These are phyloP conservation scores for Monosporascus sp. DNA, from an alignment of 2,329 filamentous ascomycete genomes.

Conservation along the genomic window DNA sequence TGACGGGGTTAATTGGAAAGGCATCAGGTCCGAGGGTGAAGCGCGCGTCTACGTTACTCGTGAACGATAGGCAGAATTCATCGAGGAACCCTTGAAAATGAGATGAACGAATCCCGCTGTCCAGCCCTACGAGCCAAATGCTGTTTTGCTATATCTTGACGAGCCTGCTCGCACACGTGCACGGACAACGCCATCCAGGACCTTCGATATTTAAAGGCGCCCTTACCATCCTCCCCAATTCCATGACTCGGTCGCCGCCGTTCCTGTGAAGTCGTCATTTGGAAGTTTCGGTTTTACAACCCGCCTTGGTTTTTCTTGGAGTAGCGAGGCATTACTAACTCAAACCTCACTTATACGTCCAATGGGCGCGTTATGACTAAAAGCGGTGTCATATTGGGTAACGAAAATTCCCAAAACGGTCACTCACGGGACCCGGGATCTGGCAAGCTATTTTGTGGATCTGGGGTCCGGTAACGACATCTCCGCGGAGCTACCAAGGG, in stretches of 20 bases:
- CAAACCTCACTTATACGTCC: constrained; percentile 9
- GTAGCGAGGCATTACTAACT: background rate
- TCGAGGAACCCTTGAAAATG: no score
- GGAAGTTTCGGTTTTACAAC: no score
- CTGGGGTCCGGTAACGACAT: constrained; percentile 6
- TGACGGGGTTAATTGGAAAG: constrained; percentile 3
- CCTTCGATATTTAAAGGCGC: no score
- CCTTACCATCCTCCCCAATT: no score
- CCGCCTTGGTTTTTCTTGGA: background rate
- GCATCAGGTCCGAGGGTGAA: background rate
- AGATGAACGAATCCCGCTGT: no score
- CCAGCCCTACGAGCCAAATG: no score
- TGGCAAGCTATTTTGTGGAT: constrained; percentile 7
- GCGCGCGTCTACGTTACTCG: background rate
- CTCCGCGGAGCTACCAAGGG: constrained; percentile 10
- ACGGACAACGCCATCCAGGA: no score
- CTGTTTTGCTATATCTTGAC: no score
- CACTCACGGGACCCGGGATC: constrained; percentile 4
- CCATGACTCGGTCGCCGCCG: no score
- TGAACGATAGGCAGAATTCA: constrained; percentile 1
- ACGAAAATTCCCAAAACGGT: constrained; percentile 13
- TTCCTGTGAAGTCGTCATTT: no score
- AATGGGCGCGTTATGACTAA: constrained; percentile 10
- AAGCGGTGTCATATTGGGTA: constrained; percentile 15
- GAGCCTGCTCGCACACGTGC: no score